phyloP scores from a whole-genome alignment of 441 rosid species.

The Sinapis alba region DNA sequence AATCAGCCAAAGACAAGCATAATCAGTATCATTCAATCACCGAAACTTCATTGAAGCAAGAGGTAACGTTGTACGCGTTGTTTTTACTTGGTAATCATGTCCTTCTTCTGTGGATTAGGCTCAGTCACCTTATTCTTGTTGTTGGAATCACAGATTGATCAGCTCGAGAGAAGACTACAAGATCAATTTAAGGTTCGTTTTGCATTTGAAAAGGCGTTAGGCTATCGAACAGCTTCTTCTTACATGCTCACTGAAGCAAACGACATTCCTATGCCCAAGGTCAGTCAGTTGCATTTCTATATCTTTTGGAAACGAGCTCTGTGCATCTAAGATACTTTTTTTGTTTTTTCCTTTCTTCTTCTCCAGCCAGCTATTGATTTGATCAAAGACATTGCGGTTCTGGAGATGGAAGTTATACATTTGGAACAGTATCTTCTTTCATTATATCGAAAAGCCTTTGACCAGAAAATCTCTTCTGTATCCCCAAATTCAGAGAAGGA shows the following conservation, averaged over 20 bases:
- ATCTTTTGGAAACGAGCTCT: background rate
- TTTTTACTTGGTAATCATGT: background rate
- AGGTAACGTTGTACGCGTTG: constrained; percentile 43
- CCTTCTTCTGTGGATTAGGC: constrained; percentile 14
- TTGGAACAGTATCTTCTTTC: constrained; percentile 92
- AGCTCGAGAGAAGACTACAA: constrained; percentile 84
- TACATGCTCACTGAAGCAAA: constrained; percentile 40
- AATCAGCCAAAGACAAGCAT: constrained; percentile 47
- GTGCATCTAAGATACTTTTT: background rate
- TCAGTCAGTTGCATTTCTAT: constrained; percentile 31
- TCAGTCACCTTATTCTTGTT: constrained; percentile 1
- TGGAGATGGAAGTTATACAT: constrained; percentile 89
- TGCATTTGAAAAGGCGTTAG: constrained; percentile 78
- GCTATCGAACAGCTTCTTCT: constrained; percentile 54
- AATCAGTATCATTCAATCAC: constrained; percentile 46
- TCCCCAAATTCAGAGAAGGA: constrained; percentile 53
- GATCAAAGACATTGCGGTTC: constrained; percentile 81
- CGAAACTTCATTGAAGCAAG: constrained; percentile 67
- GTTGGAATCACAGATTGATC: constrained; percentile 60
- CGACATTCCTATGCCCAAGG: constrained; percentile 67
- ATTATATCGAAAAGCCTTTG: constrained; percentile 84
- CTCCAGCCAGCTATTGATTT: constrained; percentile 77
- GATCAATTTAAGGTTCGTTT: constrained; percentile 78
- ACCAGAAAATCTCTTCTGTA: constrained; percentile 56
- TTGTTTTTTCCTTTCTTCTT: background rate